Base-by-base conservation (phyloP, 768 basidiomycete genomes). In the Lanmaoa pseudosensibilis region DNA sequence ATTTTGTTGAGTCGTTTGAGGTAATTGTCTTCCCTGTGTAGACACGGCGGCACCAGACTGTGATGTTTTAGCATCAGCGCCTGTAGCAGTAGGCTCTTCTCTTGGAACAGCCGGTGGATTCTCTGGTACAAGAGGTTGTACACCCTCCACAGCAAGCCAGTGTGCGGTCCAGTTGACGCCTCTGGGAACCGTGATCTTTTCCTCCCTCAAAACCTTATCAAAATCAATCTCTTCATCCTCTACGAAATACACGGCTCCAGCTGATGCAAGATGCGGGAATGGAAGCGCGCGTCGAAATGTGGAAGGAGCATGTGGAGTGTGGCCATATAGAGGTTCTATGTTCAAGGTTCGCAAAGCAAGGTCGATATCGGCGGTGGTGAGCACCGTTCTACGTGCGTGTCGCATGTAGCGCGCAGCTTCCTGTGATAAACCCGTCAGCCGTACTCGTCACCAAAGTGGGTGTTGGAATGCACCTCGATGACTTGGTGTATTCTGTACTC, bases 191-290 rank as follows among this genome's bases (percentile, higher is more conserved):
- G 82, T 78, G 36, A 94, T 86, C 71, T 94, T 89, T 70, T 93
- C 92, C 65, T 92, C 90, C 52, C 90, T 83, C 40, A 98, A 74
- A 11, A 94, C 86, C 51, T 87, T 91, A 68, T 95, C 92, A 65
- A 99, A 94, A 73, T 98, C 97, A 46, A 99, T 88, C 73, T 98
- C 97, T 63, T 98, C 94, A 68, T 99, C 97, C 57, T 97, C 93
- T 18, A 96, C 85, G 65, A 93, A 94, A 75, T 93, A 98, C 4
- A 98, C 88, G 3, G 90, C 75, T 1, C 88, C 90, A 6, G 83
- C 82, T 4, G 79, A 70, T 19, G 68, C 59, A 18, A 70, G 51
- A 57, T 81, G 74, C 12, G 77, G 71, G 62, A 76, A 77, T 32
- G 82, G 75, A 41, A 78, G 79, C 41, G 78, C 76, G 46, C 75